Evolutionary conservation across 2,329 filamentous ascomycete genomes (phyloP), one percentile per base, ranked within the genome.

Genomic region (Beauveria caledonica): DNA sequence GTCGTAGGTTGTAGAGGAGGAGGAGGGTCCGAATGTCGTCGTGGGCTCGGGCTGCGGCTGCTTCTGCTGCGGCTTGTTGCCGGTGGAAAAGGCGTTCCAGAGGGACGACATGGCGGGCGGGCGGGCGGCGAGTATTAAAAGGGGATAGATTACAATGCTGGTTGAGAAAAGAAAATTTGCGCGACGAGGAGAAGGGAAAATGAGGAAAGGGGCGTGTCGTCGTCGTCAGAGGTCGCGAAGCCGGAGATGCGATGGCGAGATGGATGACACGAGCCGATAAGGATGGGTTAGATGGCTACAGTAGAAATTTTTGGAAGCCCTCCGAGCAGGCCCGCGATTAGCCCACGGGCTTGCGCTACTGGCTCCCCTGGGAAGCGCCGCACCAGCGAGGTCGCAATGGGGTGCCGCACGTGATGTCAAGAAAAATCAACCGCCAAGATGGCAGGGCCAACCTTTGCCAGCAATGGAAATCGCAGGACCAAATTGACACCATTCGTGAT

Each of bases 1-100:
- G 73, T 92, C 86, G 75, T 90, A 92, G 66, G 74, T 61, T 83
- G 75, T 67, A 80, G 77, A 63, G 80, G 71, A 64, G 82, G 76
- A 72, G 76, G 76, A 63, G 80, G 71, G 64, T 83, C 76, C 72
- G 77, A 65, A 72, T 77, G 74, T 64, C 50, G 67, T 62, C 64
- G 76, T 64, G 51, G 66, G 66, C 50, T 69, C 67, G 60, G 66
- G 66, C 55, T 66, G 63, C 52, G 63, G 62, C 27, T 66, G 67
- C 69, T 70, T 80, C 73, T 69, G 70, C 50, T 74, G 73, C 45
- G 71, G 71, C 70, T 78, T 80, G 74, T 81, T 84, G 72, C 80
- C 80, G 68, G 81, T 80, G n/a, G 82, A 84, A 67, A 86, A 76
- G 65, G 83, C 78, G 69, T 83, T 81, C 83, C 83, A 86, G 69